Base-by-base conservation (phyloP, 2,329 filamentous ascomycete genomes). In the Eutypella sp. region DNA sequence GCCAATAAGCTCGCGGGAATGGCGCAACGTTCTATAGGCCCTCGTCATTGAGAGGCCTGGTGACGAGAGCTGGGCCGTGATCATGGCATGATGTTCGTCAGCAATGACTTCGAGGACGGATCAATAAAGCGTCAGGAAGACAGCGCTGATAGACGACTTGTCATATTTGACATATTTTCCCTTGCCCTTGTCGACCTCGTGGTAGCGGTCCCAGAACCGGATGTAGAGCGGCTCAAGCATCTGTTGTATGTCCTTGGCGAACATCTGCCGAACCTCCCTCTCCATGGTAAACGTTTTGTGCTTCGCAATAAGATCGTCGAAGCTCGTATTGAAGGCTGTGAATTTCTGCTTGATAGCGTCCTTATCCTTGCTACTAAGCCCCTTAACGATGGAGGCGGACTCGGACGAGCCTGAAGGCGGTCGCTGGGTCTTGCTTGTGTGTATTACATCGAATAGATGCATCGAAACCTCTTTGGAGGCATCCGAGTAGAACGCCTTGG, bases 141-240 rank as follows among this genome's bases (percentile, higher is more conserved):
- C 74, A 19, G 80, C 79, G 40, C 86, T 81, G 58, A 99, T 84
- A 40, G 82, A 80, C 34, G 76, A 75, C 73, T 96, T 96, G 71
- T 96, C 91, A 65, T 96, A 97, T 72, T 95, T 96, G 65, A 95
- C 90, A 67, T 97, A 95, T 68, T 99, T 99, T 56, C 92, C 92
- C 70, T 91, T 95, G 48, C 93, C 93, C 73, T 96, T 96, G 69
- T 97, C 92, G 53, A 97, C 84, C 68, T 97, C 93, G 64, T 96
- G 91, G 64, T 99, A 99, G 23, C 92, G 81, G 68, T 97, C 93
- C 83, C 89, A 97, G 69, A 99, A 99, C 39, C 93, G 80, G 51
- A 86, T 87, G 70, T 99, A 99, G 13, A 99, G 76, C 45, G 92
- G 91, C 69, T 97, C 92, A 46, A 99, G 84, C 70, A 96, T 89